Conservation (phyloP, 345 rosid genomes). For the Laguncularia racemosa region DNA sequence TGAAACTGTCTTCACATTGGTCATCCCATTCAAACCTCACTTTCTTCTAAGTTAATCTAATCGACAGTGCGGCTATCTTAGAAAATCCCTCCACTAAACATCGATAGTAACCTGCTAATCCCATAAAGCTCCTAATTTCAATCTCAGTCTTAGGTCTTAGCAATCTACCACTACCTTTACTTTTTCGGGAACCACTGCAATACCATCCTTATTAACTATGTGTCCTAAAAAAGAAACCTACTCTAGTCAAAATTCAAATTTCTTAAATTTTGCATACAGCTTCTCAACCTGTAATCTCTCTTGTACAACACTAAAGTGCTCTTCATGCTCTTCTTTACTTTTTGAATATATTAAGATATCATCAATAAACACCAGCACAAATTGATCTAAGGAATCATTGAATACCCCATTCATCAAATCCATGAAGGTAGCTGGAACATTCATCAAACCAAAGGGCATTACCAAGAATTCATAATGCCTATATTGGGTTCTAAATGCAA, state of each 20-base stretch:
- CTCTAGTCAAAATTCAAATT: not conserved
- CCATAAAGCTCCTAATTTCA: not conserved
- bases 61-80: no score
- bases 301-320: not conserved
- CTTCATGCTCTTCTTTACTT: not conserved
- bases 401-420: not conserved
- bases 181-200: not conserved
- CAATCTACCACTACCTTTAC: not conserved
- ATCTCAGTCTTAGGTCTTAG: not conserved
- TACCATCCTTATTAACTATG: not conserved
- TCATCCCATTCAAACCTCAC: no score
- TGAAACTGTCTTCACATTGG: no score
- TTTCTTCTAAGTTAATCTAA: no score
- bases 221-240: not conserved
- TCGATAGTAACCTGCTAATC: not conserved
- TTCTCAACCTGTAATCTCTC: not conserved
- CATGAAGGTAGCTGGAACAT: not conserved
- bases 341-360: not conserved
- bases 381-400: not conserved
- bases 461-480: not conserved
- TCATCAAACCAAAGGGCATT: not conserved
- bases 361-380: not conserved
- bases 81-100: not conserved
- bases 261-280: not conserved
- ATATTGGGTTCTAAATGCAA: not conserved